Base-by-base conservation (phyloP, 805 yeast genomes). In the Candida pseudofarinosa region DNA sequence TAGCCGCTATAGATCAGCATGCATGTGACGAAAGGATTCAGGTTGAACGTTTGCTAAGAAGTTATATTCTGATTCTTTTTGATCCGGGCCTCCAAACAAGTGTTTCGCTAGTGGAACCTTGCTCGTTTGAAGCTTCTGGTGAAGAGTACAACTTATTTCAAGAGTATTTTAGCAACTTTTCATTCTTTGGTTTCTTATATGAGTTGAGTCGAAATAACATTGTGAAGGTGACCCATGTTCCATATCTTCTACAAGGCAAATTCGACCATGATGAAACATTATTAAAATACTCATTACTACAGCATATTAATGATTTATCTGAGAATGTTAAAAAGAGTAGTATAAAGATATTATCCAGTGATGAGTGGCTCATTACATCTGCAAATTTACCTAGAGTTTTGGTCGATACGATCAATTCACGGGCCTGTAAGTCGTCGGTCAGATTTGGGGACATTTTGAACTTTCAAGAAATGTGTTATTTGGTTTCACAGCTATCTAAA, bases 21-120 rank as follows among this genome's bases (percentile, higher is more conserved):
- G 96, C 96, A 0, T 79, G 83, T 41, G 95, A 85, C 60, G 96
- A 88, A 55, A 60, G 96, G 42, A 68, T 85, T 0, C 67, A 69
- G 37, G 74, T 84, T 2, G 96, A 88, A 51, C 39, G 45, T 1
- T 52, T 73, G 10, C 60, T 78, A n/a, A 48, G 56, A 28, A 68
- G 67, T 2, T 65, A 69, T 41, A 52, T 77, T 2, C 35, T 45
- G 4, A 46, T 48, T 7, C 66, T 61, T 1, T 30, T 55, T 4
- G 58, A 58, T 12, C 59, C 13, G 45, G 39, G 4, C 43, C 54
- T 4, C 34, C 53, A n/a, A 66, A 53, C 49, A 19, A 45, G 30
- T 2, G 15, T 38, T 14, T 6, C 19, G 28, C 19, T 52, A 16
- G 4, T 3, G 37, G 37, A 8, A 6, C 46, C 52, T 1, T 38